Evolutionary conservation across 768 basidiomycete species (phyloP).

Genomic region (Boletellus ananiceps): DNA sequence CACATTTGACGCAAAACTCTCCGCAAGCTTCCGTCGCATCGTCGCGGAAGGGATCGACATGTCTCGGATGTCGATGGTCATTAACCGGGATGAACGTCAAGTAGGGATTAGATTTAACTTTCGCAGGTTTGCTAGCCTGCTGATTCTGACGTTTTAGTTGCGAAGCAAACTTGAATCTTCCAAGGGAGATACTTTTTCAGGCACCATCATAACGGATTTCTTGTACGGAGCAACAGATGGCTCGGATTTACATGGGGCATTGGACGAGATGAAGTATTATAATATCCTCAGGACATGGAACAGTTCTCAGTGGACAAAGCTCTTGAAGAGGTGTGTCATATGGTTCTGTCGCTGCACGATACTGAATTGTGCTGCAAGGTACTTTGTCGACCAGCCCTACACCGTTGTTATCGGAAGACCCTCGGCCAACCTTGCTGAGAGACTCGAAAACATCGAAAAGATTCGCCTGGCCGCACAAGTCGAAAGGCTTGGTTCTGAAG

Average conservation of each 20-base stretch:
- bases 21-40: conserved; percentile 64
- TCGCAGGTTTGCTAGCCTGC: background rate
- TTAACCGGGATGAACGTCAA: conserved; percentile 86
- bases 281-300: conserved; percentile 65
- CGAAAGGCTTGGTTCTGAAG: conserved; percentile 68
- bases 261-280: conserved; percentile 80
- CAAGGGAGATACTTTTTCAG: conserved; percentile 76
- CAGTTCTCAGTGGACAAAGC: conserved; percentile 65
- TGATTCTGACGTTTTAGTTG: conserved; percentile 43
- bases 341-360: conserved; percentile 4
- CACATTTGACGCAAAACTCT: conserved; percentile 65
- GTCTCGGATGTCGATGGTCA: conserved; percentile 81
- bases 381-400: conserved; percentile 67
- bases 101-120: conserved; percentile 31
- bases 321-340: conserved; percentile 64
- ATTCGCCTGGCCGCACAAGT: conserved; percentile 68
- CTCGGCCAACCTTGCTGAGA: conserved; percentile 75
- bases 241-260: conserved; percentile 62
- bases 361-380: conserved; percentile 43
- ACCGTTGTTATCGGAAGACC: conserved; percentile 85
- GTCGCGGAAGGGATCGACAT: conserved; percentile 79
- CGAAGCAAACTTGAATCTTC: conserved; percentile 80
- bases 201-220: conserved; percentile 75
- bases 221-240: conserved; percentile 83
- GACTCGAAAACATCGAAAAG: conserved; percentile 78